Conservation (phyloP, 2,329 filamentous ascomycete genomes). For the Cladophialophora exuberans region DNA sequence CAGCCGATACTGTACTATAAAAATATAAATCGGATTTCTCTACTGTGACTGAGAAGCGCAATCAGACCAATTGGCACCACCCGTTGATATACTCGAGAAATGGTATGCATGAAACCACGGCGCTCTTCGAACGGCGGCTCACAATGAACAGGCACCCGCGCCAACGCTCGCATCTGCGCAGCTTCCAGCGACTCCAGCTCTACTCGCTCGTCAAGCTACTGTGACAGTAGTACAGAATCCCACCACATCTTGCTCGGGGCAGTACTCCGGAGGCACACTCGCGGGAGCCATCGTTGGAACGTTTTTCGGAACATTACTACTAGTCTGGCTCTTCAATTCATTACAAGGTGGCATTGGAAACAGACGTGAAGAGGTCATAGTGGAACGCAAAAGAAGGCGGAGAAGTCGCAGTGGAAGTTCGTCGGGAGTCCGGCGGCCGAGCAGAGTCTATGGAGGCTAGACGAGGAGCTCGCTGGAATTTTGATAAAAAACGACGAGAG, state of each 20-base stretch:
- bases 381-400: constrained; percentile 30
- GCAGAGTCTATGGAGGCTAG: constrained; percentile 26
- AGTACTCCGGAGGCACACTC: constrained; percentile 33
- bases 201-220: constrained; percentile 29
- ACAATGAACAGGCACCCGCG: constrained; percentile 17
- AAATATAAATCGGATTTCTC: too few species aligned
- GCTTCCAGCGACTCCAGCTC: constrained; percentile 23
- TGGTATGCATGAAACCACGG: constrained; percentile 21
- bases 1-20: too few species aligned
- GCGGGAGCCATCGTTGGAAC: constrained; percentile 34
- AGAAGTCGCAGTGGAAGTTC: constrained; percentile 31
- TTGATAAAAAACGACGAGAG: background rate
- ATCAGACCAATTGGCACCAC: too few species aligned
- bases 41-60: too few species aligned
- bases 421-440: constrained; percentile 31
- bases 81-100: background rate
- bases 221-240: constrained; percentile 25
- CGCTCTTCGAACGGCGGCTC: background rate
- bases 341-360: constrained; percentile 15
- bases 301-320: constrained; percentile 33
- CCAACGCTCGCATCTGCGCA: constrained; percentile 19
- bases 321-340: constrained; percentile 32
- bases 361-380: constrained; percentile 29
- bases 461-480: background rate
- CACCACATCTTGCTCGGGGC: constrained; percentile 25